These are phyloP conservation scores for Epichloe hybrida DNA, from an alignment of 2,329 filamentous ascomycete genomes.

Conservation along the genomic window DNA sequence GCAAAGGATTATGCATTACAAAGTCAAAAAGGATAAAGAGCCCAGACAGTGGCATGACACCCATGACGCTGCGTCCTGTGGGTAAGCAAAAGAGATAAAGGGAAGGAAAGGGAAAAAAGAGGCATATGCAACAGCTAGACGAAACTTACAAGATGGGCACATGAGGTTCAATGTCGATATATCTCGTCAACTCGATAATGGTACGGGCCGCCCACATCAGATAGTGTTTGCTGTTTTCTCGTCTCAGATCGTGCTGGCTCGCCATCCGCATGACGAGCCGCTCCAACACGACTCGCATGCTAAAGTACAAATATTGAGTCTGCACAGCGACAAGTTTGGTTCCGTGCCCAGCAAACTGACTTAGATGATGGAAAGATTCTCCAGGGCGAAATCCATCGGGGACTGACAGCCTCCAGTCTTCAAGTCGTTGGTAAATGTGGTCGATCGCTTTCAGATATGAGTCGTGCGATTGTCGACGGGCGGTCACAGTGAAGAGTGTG, in stretches of 20 bases:
- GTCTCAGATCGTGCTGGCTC: constrained; percentile 5
- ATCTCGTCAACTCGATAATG: constrained; percentile 20
- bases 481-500: constrained; percentile 22
- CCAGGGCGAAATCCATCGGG: constrained; percentile 17
- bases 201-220: constrained; percentile 18
- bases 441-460: constrained; percentile 11
- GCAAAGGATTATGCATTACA: constrained; percentile 11
- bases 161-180: constrained; percentile 20
- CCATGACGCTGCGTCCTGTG: constrained; percentile 7
- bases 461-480: constrained; percentile 11
- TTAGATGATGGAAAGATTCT: constrained; percentile 8
- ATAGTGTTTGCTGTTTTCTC: constrained; percentile 10
- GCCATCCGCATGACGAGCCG: constrained; percentile 16
- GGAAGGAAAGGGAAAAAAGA: not conserved
- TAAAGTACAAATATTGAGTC: constrained; percentile 19
- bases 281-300: constrained; percentile 17
- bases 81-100: not conserved
- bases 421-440: constrained; percentile 12
- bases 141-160: constrained; percentile 19
- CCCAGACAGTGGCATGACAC: constrained; percentile 8
- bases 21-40: constrained; percentile 13
- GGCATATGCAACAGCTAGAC: rapidly evolving
- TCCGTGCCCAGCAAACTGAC: constrained; percentile 7
- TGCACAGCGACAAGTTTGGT: constrained; percentile 12
- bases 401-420: constrained; percentile 18